These are phyloP conservation scores for Bryoglossum gracile DNA, from an alignment of 495 filamentous ascomycete species.

Conservation along the genomic window DNA sequence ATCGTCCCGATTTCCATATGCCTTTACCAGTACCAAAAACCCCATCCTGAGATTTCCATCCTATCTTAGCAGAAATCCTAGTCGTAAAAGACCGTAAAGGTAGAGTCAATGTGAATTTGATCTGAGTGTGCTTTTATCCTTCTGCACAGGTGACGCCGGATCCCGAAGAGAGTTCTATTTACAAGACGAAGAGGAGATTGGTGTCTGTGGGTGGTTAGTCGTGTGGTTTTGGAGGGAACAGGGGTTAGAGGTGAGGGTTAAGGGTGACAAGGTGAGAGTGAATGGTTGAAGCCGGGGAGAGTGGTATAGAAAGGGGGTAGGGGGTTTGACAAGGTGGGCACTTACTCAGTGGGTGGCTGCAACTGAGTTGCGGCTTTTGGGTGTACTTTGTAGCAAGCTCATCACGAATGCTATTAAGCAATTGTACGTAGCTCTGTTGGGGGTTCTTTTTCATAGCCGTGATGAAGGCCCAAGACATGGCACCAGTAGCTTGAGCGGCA, in stretches of 20 bases:
- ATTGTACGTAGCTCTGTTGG: constrained; percentile 93
- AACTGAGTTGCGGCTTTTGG: constrained; percentile 95
- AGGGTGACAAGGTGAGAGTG: no score
- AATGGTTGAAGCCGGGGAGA: no score
- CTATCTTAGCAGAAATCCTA: no score
- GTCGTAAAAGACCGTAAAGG: no score
- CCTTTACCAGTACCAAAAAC: no score
- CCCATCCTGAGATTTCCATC: no score
- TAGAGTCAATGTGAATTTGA: no score
- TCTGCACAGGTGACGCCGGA: no score
- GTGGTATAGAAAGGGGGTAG: not conserved
- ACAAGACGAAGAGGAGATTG: constrained; percentile 26
- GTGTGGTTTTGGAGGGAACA: no score
- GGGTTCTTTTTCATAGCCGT: constrained; percentile 91
- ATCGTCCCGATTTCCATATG: no score
- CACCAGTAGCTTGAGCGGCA: constrained; percentile 82
- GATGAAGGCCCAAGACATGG: constrained; percentile 98
- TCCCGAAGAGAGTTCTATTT: constrained; percentile 13
- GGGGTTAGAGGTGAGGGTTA: no score
- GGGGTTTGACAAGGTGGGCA: not conserved
- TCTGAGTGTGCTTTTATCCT: no score
- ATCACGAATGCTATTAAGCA: constrained; percentile 92
- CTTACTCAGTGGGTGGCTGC: constrained; percentile 91
- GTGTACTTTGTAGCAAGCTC: constrained; percentile 83
- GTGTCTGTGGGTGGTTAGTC: constrained; percentile 18